Percentiles rank a stretch among this genome's conserved stretches.
Conservation (phyloP, 2,329 filamentous ascomycete species). For the Aureobasidium sp. region DNA sequence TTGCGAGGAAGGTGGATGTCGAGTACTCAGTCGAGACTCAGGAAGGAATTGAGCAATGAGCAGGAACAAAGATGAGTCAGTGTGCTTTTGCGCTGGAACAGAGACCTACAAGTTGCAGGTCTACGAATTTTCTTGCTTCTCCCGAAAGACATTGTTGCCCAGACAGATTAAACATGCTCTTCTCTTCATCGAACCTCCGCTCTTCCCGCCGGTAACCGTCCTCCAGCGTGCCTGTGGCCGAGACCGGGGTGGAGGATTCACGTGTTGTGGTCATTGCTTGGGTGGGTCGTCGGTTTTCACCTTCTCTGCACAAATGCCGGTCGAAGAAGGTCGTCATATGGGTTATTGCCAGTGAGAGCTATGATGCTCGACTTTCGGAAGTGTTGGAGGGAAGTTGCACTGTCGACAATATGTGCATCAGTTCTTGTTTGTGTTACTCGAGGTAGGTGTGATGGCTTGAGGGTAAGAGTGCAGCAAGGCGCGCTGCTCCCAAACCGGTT, state of each 20-base stretch:
- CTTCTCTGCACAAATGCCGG: neutral
- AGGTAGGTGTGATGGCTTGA: neutral
- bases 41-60: neutral
- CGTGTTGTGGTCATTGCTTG: neutral
- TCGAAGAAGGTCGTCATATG: neutral
- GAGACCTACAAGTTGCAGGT: neutral
- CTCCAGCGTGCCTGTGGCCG: neutral
- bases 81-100: neutral
- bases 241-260: constrained; percentile 3
- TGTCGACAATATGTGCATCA: neutral
- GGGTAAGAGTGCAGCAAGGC: neutral
- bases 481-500: neutral
- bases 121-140: neutral
- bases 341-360: neutral
- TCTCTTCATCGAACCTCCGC: neutral
- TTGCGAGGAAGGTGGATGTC: neutral
- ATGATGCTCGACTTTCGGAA: neutral
- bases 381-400: neutral
- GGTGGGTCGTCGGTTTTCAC: constrained; percentile 5
- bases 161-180: constrained; percentile 10
- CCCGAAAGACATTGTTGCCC: neutral
- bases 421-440: neutral
- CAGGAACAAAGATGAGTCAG: neutral
- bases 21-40: neutral
- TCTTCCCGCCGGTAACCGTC: constrained; percentile 8